Evolutionary conservation across 2,329 filamentous ascomycete genomes (phyloP), one percentile per base, ranked within the genome.

Genomic region (Chaetomiaceae sp.): DNA sequence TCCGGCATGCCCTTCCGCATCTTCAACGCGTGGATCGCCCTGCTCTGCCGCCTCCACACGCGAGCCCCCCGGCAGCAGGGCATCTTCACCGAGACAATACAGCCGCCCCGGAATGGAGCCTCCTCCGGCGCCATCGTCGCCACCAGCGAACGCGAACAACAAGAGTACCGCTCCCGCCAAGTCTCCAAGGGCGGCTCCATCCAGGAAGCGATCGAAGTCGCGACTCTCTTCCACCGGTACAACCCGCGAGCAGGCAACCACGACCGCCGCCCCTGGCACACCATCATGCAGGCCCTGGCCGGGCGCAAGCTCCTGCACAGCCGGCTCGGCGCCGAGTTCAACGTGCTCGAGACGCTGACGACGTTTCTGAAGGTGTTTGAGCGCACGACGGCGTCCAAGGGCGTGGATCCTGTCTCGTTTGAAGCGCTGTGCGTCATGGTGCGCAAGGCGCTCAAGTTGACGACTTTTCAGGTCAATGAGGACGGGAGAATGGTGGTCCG

Each of bases 11-110:
- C 73, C 1, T 55, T 68, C 4, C 22, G 55, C 3, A 56, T 77
- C 1, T 75, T 85, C 53, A 68, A 69, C 6, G 76, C 79, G 3
- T 83, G 80, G 61, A 71, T 85, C 20, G 51, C 63, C 19, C 65
- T 80, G n/a, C 67, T 81, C n/a, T 77, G 75, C 38, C 55, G 65
- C 31, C 47, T 59, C 40, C 23, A 68, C 52, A n/a, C 43, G 6
- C 6, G 48, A 25, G 45, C n/a, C 20, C 27, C 37, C 7, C 25
- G 38, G 27, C 33, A 48, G 12, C 23, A 34, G 15, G 22, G 23
- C 15, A 14, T 27, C 33, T 33, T 25, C 3, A 9, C 15, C 8
- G 29, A 36, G 1, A 5, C n/a, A 8, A 11, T 37, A 4, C 6
- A 19, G 12, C 8, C 31, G 2, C 5, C 6, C 8, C 23, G 29